A percentile compares a stretch with the other conserved stretches of the same genome.
Conservation (phyloP, 2,329 filamentous ascomycete species). For the Fusarium irregulare region DNA sequence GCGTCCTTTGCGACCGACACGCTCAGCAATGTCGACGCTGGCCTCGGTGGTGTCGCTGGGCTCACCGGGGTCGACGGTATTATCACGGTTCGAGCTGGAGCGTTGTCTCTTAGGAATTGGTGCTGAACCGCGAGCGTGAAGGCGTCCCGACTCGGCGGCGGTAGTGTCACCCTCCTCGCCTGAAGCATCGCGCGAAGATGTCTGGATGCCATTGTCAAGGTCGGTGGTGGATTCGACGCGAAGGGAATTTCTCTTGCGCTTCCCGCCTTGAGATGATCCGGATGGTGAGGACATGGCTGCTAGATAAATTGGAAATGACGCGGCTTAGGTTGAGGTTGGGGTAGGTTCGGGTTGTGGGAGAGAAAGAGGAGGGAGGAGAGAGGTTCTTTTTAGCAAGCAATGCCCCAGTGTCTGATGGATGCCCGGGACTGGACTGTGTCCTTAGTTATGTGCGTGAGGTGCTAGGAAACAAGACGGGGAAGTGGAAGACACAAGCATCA, state of each 20-base stretch:
- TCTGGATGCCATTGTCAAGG: constrained; percentile 67
- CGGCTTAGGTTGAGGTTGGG: constrained; percentile 22
- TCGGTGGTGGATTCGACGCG: constrained; percentile 59
- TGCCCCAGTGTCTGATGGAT: constrained; percentile 1
- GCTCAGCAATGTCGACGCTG: constrained; percentile 74
- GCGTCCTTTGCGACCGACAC: constrained; percentile 66
- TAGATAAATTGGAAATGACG: constrained; percentile 24
- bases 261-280: constrained; percentile 66
- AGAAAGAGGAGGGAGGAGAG: constrained; percentile 8
- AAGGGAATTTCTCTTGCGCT: constrained; percentile 82
- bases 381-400: constrained; percentile 7
- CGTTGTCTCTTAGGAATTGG: constrained; percentile 83
- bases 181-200: constrained; percentile 84
- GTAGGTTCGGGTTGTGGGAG: constrained; percentile 31
- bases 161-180: constrained; percentile 84
- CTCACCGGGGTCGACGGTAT: constrained; percentile 72
- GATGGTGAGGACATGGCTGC: constrained; percentile 54
- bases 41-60: constrained; percentile 76
- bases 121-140: constrained; percentile 69
- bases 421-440: constrained; percentile 3
- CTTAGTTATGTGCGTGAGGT: constrained; percentile 19
- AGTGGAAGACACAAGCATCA: constrained; percentile 5
- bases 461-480: constrained; percentile 20
- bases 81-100: constrained; percentile 67
- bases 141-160: constrained; percentile 68